Evolutionary conservation across 176 grass and related monocot genomes (phyloP).

Genomic region (Ensete glaucum): DNA sequence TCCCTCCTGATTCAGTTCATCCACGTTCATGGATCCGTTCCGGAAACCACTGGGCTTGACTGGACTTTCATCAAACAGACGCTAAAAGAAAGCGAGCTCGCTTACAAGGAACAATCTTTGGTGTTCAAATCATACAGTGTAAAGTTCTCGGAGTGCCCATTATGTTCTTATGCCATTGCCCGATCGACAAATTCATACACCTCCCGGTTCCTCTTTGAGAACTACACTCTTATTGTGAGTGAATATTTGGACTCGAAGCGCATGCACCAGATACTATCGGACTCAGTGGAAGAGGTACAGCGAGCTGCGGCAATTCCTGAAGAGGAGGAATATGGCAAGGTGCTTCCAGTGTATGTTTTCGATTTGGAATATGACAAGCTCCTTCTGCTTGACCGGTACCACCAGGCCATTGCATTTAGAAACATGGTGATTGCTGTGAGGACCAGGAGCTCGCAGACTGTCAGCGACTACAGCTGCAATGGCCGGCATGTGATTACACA

Average conservation of each 20-base stretch:
- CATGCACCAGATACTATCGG: slow-evolving; percentile 72
- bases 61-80: slow-evolving; percentile 56
- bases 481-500: slow-evolving; percentile 73
- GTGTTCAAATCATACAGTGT: slow-evolving; percentile 4
- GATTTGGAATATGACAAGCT: slow-evolving; percentile 86
- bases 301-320: slow-evolving; percentile 36
- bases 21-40: slow-evolving; percentile 63
- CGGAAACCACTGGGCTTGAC: slow-evolving; percentile 53
- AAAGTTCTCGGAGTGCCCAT: slow-evolving; percentile 9
- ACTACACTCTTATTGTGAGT: slow-evolving; percentile 83
- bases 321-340: slow-evolving; percentile 36
- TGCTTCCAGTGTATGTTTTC: slow-evolving; percentile 83
- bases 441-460: slow-evolving; percentile 71
- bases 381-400: slow-evolving; percentile 66
- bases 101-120: slow-evolving; percentile 8
- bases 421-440: slow-evolving; percentile 91
- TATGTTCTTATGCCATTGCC: slow-evolving; percentile 15
- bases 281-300: slow-evolving; percentile 58
- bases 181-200: slow-evolving; percentile 15
- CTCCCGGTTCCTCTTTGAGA: slow-evolving; percentile 84
- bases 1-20: slow-evolving; percentile 56
- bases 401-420: slow-evolving; percentile 72
- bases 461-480: slow-evolving; percentile 97
- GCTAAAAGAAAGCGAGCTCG: slow-evolving; percentile 16
- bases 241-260: slow-evolving; percentile 94